Evolutionary conservation across 495 filamentous ascomycete species (phyloP).

Genomic region (Clohesyomyces aquaticus): DNA sequence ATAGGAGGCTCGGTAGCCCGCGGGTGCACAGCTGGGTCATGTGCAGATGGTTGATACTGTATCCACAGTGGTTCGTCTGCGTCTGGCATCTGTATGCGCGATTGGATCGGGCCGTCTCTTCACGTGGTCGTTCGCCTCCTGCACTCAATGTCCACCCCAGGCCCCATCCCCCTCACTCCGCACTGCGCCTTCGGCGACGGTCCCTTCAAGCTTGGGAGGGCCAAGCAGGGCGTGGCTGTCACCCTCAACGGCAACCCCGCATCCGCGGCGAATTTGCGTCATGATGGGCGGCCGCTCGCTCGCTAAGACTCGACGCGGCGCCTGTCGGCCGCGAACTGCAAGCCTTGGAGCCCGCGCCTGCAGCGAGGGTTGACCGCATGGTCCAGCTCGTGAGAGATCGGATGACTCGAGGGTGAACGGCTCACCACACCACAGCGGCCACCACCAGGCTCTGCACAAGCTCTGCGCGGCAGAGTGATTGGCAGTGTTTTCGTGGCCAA

Average conservation of each 20-base stretch:
- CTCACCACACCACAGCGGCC: neutral
- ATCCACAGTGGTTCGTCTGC: no score
- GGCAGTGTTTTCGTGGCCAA: neutral
- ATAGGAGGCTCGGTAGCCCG: neutral
- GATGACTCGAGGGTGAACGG: constrained; percentile 1
- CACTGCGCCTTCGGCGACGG: no score
- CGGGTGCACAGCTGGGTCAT: neutral
- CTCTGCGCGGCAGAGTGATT: neutral
- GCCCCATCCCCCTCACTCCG: no score
- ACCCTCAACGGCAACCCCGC: constrained; percentile 7
- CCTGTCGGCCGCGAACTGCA: no score
- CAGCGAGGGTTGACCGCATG: neutral
- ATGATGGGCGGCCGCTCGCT: neutral
- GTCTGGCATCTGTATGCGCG: no score
- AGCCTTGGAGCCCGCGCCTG: neutral
- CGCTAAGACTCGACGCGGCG: neutral
- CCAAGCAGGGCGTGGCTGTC: neutral
- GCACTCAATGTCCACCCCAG: neutral
- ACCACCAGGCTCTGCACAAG: constrained; percentile 4
- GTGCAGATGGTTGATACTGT: neutral
- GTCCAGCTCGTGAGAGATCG: constrained; percentile 12
- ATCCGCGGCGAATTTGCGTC: neutral
- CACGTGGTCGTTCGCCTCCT: neutral
- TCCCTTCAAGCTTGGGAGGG: neutral
- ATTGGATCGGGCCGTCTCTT: neutral